These are phyloP conservation scores for Carex parvula DNA, from an alignment of 176 grass and related monocot genomes.

Conservation along the genomic window DNA sequence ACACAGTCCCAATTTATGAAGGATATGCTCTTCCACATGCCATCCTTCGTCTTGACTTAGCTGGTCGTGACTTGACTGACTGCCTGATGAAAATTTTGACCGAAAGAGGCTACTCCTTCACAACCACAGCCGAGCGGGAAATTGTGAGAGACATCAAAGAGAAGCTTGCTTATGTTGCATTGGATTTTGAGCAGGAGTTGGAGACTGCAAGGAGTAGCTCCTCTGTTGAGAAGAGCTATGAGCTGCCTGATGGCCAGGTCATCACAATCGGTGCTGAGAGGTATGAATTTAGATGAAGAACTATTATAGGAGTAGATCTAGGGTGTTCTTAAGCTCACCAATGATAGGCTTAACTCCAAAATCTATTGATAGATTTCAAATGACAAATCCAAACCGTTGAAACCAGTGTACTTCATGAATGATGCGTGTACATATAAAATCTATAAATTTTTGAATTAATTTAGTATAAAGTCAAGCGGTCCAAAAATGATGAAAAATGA, in stretches of 20 bases:
- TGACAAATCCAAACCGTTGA: no score
- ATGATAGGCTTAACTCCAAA: no score
- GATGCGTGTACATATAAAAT: no score
- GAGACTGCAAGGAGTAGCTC: conserved; percentile 73
- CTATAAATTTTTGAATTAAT: no score
- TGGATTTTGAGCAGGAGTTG: conserved; percentile 75
- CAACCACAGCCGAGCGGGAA: conserved; percentile 78
- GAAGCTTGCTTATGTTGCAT: conserved; percentile 75
- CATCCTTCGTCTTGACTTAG: conserved; percentile 73
- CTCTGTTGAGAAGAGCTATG: conserved; percentile 69
- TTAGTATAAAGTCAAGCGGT: no score
- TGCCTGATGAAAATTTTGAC: conserved; percentile 85
- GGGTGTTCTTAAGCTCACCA: no score
- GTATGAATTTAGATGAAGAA: conserved; percentile 9
- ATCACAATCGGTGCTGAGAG: conserved; percentile 77
- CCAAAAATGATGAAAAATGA: no score
- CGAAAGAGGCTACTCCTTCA: conserved; percentile 85
- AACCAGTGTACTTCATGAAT: no score
- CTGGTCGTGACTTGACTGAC: conserved; percentile 80
- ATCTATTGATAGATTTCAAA: no score
- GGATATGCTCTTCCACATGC: conserved; percentile 75
- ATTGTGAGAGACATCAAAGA: conserved; percentile 93
- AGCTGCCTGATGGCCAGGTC: conserved; percentile 79
- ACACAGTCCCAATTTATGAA: conserved; percentile 88
- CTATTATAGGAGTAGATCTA: neutral